phyloP scores from a whole-genome alignment of 2,329 filamentous ascomycete species.

The Drechslera avenae region DNA sequence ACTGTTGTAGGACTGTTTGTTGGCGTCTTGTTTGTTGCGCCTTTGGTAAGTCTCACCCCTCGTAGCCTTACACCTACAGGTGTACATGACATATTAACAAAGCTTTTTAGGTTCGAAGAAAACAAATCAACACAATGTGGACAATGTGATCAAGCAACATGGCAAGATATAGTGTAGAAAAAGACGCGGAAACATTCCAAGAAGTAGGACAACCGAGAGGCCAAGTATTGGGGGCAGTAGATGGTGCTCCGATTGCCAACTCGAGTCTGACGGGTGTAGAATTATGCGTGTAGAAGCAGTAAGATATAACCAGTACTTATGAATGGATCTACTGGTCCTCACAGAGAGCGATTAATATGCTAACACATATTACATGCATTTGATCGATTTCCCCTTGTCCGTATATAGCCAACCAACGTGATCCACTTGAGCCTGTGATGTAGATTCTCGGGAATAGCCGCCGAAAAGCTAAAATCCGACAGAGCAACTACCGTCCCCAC shows the following conservation, averaged over 20 bases:
- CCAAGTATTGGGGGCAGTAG: background rate
- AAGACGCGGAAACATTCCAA: background rate
- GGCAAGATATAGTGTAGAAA: background rate
- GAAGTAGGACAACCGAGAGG: background rate
- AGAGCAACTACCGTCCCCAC: no score
- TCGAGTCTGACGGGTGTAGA: no score
- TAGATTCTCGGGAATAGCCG: no score
- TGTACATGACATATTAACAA: constrained; percentile 15
- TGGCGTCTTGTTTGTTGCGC: constrained; percentile 78
- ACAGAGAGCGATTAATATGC: background rate
- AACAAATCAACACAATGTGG: constrained; percentile 72
- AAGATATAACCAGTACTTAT: no score
- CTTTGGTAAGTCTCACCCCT: constrained; percentile 67
- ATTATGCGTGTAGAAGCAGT: no score
- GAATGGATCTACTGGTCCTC: no score
- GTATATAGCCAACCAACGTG: no score
- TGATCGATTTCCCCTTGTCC: no score
- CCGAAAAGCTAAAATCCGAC: no score
- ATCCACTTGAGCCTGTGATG: no score
- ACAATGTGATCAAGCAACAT: constrained; percentile 41
- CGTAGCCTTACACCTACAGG: background rate
- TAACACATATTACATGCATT: no score
- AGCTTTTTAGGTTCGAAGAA: constrained; percentile 56
- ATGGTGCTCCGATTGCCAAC: no score
- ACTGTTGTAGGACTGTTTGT: constrained; percentile 81